Conservation (phyloP, 305 asterid genomes). For the Fraxinus greggii region DNA sequence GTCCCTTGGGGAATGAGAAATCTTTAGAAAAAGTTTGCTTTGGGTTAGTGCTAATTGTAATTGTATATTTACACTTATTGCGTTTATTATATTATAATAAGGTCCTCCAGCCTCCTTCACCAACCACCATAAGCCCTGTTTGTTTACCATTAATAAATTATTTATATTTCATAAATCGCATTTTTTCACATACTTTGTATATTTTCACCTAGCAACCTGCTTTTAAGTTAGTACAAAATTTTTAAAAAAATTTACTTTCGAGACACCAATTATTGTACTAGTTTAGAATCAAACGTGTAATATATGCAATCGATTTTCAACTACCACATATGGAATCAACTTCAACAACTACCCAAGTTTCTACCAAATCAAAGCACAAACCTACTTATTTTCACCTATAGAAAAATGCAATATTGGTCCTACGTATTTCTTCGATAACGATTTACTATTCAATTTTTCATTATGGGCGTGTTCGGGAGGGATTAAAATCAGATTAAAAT, state of each 20-base stretch:
- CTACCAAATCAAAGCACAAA: background rate
- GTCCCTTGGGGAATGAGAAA: background rate
- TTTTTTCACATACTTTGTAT: background rate
- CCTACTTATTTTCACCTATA: background rate
- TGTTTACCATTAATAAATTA: no score
- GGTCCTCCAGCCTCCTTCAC: background rate
- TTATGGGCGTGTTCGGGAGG: no score
- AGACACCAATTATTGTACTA: background rate
- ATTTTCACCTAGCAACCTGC: no score
- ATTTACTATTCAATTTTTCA: no score
- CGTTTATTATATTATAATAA: background rate
- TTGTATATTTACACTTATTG: background rate
- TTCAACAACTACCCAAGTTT: background rate
- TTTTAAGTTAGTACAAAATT: no score
- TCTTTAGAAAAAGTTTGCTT: background rate
- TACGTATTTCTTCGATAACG: background rate
- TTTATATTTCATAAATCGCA: no score
- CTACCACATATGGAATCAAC: background rate
- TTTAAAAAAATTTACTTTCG: no score
- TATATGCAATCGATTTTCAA: background rate
- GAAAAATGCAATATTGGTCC: background rate
- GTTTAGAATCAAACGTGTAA: background rate
- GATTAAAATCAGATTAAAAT: no score
- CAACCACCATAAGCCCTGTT: background rate
- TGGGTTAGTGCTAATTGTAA: background rate